phyloP scores from a whole-genome alignment of 306 rosid species.

The Biancaea sappan region DNA sequence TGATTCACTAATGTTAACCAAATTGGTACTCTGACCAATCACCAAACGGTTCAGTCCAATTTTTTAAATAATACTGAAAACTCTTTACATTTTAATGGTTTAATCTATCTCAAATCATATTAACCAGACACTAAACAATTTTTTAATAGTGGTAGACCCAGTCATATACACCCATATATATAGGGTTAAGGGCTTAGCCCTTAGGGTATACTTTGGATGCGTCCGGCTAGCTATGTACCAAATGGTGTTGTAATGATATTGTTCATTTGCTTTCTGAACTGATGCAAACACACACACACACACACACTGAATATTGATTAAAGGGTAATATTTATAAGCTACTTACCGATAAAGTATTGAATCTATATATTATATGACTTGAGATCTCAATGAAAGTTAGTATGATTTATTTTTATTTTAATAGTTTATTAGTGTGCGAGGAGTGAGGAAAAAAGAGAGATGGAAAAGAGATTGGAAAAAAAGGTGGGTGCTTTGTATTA shows the following conservation, averaged over 20 bases:
- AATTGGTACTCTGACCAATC: no score
- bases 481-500: constrained; percentile 9
- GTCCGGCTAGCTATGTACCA: background rate
- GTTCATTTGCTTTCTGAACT: background rate
- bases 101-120: no score
- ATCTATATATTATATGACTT: background rate
- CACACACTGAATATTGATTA: background rate
- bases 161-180: no score
- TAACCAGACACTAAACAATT: no score
- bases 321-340: background rate
- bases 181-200: no score
- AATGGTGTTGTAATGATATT: background rate
- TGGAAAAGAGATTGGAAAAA: background rate
- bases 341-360: background rate
- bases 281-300: background rate
- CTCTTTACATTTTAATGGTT: no score
- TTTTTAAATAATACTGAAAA: no score
- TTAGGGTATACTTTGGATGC: background rate
- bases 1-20: no score
- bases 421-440: background rate
- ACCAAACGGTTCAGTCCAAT: no score
- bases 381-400: background rate
- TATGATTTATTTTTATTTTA: background rate
- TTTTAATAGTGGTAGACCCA: no score
- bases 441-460: constrained; percentile 12